phyloP scores from a whole-genome alignment of 805 yeast genomes.

The Nakazawaea siamensis region DNA sequence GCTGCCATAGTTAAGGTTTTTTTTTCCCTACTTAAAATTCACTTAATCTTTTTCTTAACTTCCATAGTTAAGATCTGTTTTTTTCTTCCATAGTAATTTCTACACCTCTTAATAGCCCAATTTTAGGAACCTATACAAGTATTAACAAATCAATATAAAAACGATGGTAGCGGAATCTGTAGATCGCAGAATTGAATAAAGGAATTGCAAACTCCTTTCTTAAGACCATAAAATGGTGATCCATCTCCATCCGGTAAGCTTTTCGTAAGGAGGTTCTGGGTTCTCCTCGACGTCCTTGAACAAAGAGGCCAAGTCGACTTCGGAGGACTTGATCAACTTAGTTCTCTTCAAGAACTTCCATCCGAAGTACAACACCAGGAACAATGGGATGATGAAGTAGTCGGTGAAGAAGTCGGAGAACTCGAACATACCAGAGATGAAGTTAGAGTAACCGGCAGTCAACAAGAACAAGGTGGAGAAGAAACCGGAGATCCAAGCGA shows the following conservation, averaged over 20 bases:
- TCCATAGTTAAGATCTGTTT: no score
- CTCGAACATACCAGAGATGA: constrained; percentile 23
- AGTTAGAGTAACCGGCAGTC: constrained; percentile 28
- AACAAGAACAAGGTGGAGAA: constrained; percentile 20
- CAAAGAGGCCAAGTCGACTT: constrained; percentile 30
- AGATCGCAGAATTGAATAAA: no score
- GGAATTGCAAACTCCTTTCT: no score
- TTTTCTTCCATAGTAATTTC: no score
- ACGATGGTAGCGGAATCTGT: no score
- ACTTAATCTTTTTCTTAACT: no score
- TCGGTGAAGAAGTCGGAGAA: constrained; percentile 18
- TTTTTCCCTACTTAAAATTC: no score
- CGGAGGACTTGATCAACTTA: constrained; percentile 23
- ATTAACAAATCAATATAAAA: no score
- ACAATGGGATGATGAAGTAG: constrained; percentile 17
- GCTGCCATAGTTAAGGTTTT: no score
- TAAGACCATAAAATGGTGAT: constrained; percentile 13
- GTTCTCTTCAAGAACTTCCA: constrained; percentile 27
- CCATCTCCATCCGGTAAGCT: constrained; percentile 13
- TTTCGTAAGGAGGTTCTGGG: constrained; percentile 19
- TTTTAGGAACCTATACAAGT: no score
- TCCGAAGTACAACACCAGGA: constrained; percentile 19
- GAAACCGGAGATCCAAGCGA: constrained; percentile 25
- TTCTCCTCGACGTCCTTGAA: constrained; percentile 23
- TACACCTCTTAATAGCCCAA: no score